phyloP scores from a whole-genome alignment of 2,329 filamentous ascomycete species.

The Pseudogymnoascus sp. region DNA sequence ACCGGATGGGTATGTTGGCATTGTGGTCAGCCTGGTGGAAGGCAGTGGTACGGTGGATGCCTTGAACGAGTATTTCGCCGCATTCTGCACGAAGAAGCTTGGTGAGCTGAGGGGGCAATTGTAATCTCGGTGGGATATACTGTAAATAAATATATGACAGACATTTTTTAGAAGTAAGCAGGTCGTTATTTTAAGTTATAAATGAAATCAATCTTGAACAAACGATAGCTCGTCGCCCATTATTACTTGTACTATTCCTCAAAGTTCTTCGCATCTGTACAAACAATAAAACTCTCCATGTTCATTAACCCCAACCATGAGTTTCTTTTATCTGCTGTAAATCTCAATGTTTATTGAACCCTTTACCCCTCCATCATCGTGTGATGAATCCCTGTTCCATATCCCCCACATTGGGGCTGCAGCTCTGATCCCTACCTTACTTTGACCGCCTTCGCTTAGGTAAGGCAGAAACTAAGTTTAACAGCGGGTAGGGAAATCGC shows the following conservation, averaged over 20 bases:
- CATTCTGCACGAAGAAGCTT: conserved; percentile 59
- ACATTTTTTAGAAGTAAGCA: not conserved
- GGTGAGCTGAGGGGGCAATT: conserved; percentile 35
- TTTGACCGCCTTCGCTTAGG: conserved; percentile 8
- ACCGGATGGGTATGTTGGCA: conserved; percentile 80
- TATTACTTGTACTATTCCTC: not conserved
- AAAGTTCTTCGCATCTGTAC: not conserved
- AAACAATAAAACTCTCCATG: too few species aligned
- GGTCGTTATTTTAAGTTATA: not conserved
- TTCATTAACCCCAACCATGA: not conserved
- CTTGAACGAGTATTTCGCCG: conserved; percentile 72
- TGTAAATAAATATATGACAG: not conserved
- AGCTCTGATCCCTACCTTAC: conserved; percentile 2
- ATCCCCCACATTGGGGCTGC: not conserved
- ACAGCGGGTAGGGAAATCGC: not conserved
- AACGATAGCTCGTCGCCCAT: not conserved
- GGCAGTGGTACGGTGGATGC: conserved; percentile 74
- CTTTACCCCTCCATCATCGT: not conserved
- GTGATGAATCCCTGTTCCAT: not conserved
- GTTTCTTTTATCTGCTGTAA: not conserved
- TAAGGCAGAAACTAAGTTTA: conserved; percentile 9
- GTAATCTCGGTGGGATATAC: conserved; percentile 20
- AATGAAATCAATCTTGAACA: not conserved
- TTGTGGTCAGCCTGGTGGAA: conserved; percentile 65
- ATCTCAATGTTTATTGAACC: not conserved